These are phyloP conservation scores for Saccharomyces uvarum DNA, from an alignment of 1,139 yeast genomes.

Conservation along the genomic window DNA sequence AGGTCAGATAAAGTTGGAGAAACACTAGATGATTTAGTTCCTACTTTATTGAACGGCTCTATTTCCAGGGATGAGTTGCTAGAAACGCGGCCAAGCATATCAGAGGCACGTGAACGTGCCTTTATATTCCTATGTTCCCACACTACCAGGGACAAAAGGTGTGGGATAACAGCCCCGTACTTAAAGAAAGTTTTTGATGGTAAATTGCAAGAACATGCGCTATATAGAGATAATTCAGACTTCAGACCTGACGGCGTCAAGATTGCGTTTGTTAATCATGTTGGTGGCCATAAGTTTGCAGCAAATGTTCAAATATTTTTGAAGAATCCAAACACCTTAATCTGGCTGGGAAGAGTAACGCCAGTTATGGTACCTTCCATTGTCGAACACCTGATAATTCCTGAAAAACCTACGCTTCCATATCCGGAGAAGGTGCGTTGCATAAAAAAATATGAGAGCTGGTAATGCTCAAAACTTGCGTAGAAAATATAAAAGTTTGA, in stretches of 20 bases:
- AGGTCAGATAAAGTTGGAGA: constrained; percentile 38
- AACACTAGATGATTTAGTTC: constrained; percentile 44
- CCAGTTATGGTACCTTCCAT: constrained; percentile 72
- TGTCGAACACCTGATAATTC: constrained; percentile 45
- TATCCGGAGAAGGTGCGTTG: constrained; percentile 32
- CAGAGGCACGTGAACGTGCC: constrained; percentile 41
- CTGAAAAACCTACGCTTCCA: constrained; percentile 25
- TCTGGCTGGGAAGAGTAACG: constrained; percentile 81
- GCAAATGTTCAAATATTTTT: constrained; percentile 79
- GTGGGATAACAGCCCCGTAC: constrained; percentile 93
- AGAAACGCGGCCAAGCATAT: constrained; percentile 26
- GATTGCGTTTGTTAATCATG: constrained; percentile 69
- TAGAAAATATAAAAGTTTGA: background rate
- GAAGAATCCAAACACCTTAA: constrained; percentile 56
- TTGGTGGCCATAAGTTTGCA: constrained; percentile 92
- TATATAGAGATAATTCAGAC: constrained; percentile 69
- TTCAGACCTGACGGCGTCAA: constrained; percentile 64
- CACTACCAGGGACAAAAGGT: constrained; percentile 80
- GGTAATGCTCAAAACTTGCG: constrained; percentile 13
- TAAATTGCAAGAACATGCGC: constrained; percentile 60
- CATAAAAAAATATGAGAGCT: constrained; percentile 25
- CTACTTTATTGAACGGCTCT: constrained; percentile 33
- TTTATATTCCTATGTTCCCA: constrained; percentile 81
- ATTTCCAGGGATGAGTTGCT: constrained; percentile 12
- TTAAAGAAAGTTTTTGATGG: constrained; percentile 72